These are phyloP conservation scores for Saturnispora diversa DNA, from an alignment of 805 yeast genomes.

Conservation along the genomic window DNA sequence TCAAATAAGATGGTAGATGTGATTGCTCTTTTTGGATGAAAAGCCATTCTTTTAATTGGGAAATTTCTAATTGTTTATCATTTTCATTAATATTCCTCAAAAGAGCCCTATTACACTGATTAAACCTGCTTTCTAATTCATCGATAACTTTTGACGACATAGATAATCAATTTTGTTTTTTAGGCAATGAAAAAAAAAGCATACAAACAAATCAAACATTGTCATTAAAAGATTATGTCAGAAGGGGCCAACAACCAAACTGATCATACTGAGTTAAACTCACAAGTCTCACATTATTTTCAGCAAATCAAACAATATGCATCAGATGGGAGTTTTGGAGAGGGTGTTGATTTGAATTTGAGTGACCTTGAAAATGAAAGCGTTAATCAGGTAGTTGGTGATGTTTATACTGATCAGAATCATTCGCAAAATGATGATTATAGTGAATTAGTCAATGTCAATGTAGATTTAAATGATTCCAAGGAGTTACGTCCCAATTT, in stretches of 20 bases:
- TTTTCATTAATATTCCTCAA: no score
- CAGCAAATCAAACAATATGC: slow-evolving; percentile 21
- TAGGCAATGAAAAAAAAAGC: no score
- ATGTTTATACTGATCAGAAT: neutral
- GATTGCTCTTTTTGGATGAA: slow-evolving; percentile 10
- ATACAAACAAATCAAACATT: no score
- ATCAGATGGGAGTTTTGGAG: slow-evolving; percentile 12
- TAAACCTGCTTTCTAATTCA: slow-evolving; percentile 14
- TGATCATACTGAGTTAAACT: slow-evolving; percentile 24
- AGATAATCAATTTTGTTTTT: no score
- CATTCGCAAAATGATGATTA: neutral
- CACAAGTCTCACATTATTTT: slow-evolving; percentile 26
- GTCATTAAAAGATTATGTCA: neutral
- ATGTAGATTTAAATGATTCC: neutral
- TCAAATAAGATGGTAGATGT: slow-evolving; percentile 22
- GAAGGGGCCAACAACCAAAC: slow-evolving; percentile 10
- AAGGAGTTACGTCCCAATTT: slow-evolving; percentile 4
- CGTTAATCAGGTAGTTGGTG: neutral
- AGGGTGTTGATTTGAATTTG: slow-evolving; percentile 21
- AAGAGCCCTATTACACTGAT: no score
- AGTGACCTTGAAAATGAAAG: slow-evolving; percentile 1
- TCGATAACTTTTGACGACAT: slow-evolving; percentile 17
- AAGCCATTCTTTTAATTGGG: slow-evolving; percentile 17
- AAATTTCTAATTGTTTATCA: neutral
- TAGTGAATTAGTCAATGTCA: neutral